Conservation (phyloP, 345 rosid species). For the Citrus inodora region DNA sequence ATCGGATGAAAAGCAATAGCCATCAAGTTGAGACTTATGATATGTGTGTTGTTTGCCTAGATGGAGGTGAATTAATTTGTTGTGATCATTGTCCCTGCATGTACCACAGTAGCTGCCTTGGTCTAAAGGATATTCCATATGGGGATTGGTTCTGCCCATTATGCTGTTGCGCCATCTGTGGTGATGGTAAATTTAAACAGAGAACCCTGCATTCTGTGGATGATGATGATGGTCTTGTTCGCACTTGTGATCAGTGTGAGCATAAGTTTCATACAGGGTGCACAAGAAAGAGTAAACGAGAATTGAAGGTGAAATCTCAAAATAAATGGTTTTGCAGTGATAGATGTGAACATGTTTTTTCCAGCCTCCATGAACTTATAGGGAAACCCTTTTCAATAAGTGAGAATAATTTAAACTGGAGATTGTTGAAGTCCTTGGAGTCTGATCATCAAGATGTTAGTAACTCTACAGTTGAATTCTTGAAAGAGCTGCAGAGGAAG, state of each 20-base stretch:
- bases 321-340: slow-evolving; percentile 56
- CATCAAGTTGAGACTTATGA: slow-evolving; percentile 4
- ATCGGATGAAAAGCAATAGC: background rate
- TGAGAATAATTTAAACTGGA: slow-evolving; percentile 50
- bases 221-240: slow-evolving; percentile 5
- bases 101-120: slow-evolving; percentile 45
- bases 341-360: slow-evolving; percentile 36
- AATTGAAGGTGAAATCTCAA: background rate
- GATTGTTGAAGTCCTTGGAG: slow-evolving; percentile 35
- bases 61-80: slow-evolving; percentile 48
- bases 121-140: slow-evolving; percentile 42
- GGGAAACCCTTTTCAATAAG: slow-evolving; percentile 45
- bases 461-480: background rate
- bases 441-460: slow-evolving; percentile 6
- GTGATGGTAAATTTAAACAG: slow-evolving; percentile 21
- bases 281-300: background rate
- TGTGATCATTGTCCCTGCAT: slow-evolving; percentile 56
- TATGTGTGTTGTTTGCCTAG: slow-evolving; percentile 36
- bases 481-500: slow-evolving; percentile 30
- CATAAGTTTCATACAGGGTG: slow-evolving; percentile 50
- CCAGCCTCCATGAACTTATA: slow-evolving; percentile 40
- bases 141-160: slow-evolving; percentile 83
- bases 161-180: slow-evolving; percentile 66
- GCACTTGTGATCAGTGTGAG: slow-evolving; percentile 59
- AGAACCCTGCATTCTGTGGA: slow-evolving; percentile 1